Conservation (phyloP, 345 rosid species). For the Linum lewisii region DNA sequence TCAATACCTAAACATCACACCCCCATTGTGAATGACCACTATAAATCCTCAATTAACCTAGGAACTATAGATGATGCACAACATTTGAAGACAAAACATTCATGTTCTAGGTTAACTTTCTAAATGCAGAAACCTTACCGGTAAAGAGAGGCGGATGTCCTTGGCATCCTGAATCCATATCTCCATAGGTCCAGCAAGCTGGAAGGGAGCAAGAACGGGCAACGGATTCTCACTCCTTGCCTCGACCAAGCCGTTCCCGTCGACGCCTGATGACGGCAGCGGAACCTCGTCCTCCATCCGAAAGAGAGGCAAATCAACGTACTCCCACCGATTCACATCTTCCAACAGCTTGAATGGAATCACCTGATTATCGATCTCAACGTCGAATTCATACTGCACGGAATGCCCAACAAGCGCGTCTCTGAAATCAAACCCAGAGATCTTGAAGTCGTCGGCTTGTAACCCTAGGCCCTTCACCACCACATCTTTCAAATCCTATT, state of each 20-base stretch:
- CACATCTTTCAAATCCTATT: conserved; percentile 83
- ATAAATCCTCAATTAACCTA: too few species aligned
- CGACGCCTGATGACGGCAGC: background rate
- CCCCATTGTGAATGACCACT: too few species aligned
- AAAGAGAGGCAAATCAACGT: conserved; percentile 77
- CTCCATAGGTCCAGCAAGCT: conserved; percentile 95
- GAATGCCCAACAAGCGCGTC: conserved; percentile 85
- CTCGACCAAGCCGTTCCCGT: conserved; percentile 39
- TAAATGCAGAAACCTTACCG: conserved; percentile 27
- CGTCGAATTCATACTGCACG: conserved; percentile 71
- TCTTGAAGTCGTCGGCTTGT: conserved; percentile 58
- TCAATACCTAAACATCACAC: too few species aligned
- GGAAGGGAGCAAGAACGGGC: conserved; percentile 84
- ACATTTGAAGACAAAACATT: background rate
- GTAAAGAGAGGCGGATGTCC: conserved; percentile 73
- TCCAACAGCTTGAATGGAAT: conserved; percentile 78
- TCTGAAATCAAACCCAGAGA: conserved; percentile 67
- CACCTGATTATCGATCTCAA: conserved; percentile 58
- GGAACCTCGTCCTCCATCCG: conserved; percentile 28
- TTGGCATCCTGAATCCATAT: conserved; percentile 92
- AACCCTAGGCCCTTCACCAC: conserved; percentile 79
- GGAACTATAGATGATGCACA: background rate
- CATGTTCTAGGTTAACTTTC: background rate
- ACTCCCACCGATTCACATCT: conserved; percentile 88
- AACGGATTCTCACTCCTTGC: conserved; percentile 20